phyloP scores from a whole-genome alignment of 225 moss, liverwort and hornwort genomes.

The Bryoerythrophyllum caledonicum region DNA sequence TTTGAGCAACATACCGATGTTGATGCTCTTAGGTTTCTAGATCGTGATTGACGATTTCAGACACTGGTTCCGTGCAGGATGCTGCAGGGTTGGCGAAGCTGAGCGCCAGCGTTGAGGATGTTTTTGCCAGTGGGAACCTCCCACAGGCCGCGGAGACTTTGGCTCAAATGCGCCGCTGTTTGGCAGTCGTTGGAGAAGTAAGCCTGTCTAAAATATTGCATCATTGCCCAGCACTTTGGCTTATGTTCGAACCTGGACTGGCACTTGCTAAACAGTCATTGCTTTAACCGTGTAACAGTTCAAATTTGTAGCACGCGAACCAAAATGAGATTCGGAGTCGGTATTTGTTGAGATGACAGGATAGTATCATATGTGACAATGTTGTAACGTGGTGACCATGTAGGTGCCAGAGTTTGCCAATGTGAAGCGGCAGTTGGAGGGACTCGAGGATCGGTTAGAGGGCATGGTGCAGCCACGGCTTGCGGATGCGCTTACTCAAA shows the following conservation, averaged over 20 bases:
- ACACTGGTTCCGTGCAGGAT: conserved; percentile 59
- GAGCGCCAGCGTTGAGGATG: conserved; percentile 97
- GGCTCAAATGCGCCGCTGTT: conserved; percentile 98
- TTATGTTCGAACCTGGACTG: background rate
- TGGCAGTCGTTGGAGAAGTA: conserved; percentile 98
- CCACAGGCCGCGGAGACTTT: conserved; percentile 91
- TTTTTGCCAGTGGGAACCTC: conserved; percentile 93
- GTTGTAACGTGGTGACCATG: conserved; percentile 25
- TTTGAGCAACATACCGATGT: too few relatives aligned
- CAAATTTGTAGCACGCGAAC: background rate
- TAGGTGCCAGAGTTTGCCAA: conserved; percentile 99
- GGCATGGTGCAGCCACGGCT: conserved; percentile 97
- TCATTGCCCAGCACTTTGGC: background rate
- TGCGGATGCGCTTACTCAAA: conserved; percentile 93
- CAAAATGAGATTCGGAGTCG: background rate
- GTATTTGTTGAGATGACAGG: background rate
- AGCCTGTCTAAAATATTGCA: background rate
- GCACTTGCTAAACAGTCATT: background rate
- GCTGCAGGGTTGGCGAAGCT: conserved; percentile 98
- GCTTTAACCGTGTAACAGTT: background rate
- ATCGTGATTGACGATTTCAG: background rate
- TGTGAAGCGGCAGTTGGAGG: conserved; percentile 97
- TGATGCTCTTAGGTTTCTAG: background rate
- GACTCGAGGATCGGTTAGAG: conserved; percentile 92
- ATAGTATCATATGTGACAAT: conserved; percentile 10